Evolutionary conservation across 208 protist species (phyloP), one percentile per base, ranked within the genome.

Genomic region (Strigomonas culicis): DNA sequence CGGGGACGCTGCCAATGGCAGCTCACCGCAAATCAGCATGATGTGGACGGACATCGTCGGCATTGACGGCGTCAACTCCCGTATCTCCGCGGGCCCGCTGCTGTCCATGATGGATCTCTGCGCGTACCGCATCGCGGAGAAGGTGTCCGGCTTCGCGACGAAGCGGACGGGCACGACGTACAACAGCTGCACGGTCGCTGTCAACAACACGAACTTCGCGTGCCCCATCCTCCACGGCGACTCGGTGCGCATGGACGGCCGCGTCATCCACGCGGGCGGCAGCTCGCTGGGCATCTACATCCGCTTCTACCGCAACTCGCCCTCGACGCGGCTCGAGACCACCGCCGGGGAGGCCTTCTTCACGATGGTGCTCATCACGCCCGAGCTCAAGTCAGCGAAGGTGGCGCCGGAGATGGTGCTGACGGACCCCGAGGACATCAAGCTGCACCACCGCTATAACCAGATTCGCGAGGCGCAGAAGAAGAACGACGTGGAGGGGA

Each of bases 21-120:
- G 64, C n/a, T 74, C 82, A 30, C 65, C 70, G 0, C 68, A 72
- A 0, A 77, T 86, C n/a, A 70, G 68, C 36, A 74, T 92, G 13
- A 68, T 60, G 56, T 94, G 85, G 84, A 89, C 82, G 0, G 90
- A 96, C 63, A 85, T 93, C 59, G 81, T 84, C 21, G 90, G 90
- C 3, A 52, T 64, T 0, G 87, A 93, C 52, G 63, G 68, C 2
- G 39, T 74, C 2, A 68, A 72, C 30, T 65, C 71, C 21, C 80
- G 92, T 41, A 66, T 97, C 32, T 57, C 80, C 15, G 92, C 87
- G n/a, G 92, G 92, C 13, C 74, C 74, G n/a, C 63, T 97, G 31
- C 71, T 95, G 22, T 68, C 80, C 13, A 90, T 97, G 86, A 77
- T 95, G 49, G 89, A 97, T 68, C 71, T 95, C 60, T 94, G 88